A percentile compares a stretch with the other conserved stretches of the same genome.
phyloP scores from a whole-genome alignment of 2,329 filamentous ascomycete genomes.

The Fusarium brachygibbosum region DNA sequence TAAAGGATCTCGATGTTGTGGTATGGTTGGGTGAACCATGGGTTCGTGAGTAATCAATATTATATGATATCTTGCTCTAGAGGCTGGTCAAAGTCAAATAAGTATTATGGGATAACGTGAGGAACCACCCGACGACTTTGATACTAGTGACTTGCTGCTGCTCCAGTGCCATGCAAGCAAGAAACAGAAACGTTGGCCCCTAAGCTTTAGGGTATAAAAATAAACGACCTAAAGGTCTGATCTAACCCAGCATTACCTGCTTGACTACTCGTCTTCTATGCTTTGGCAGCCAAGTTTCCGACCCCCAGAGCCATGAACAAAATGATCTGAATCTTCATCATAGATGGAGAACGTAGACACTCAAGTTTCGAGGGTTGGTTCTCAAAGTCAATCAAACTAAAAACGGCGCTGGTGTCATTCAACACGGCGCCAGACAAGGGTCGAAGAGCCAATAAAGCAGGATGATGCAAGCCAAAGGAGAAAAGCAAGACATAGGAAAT shows the following conservation, averaged over 20 bases:
- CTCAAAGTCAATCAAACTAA: not conserved
- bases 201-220: too few relatives aligned
- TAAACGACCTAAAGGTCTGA: too few relatives aligned
- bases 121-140: not conserved
- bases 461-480: conserved; percentile 9
- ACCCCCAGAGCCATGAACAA: not conserved
- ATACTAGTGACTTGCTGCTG: not conserved
- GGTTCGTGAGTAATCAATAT: not conserved
- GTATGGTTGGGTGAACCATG: conserved; percentile 5
- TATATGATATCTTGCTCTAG: not conserved
- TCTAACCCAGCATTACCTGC: too few relatives aligned
- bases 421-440: conserved; percentile 7
- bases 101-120: not conserved
- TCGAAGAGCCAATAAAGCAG: conserved; percentile 4
- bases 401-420: conserved; percentile 20
- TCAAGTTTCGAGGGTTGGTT: not conserved
- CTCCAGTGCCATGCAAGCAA: not conserved
- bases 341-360: not conserved
- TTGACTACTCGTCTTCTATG: too few relatives aligned
- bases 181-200: too few relatives aligned
- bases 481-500: not conserved
- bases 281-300: too few relatives aligned
- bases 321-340: not conserved
- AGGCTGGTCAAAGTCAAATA: not conserved
- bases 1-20: not conserved